Percentiles rank a stretch among this genome's conserved stretches.
Conservation (phyloP, 2,329 filamentous ascomycete species). For the Pseudogymnoascus sp. region DNA sequence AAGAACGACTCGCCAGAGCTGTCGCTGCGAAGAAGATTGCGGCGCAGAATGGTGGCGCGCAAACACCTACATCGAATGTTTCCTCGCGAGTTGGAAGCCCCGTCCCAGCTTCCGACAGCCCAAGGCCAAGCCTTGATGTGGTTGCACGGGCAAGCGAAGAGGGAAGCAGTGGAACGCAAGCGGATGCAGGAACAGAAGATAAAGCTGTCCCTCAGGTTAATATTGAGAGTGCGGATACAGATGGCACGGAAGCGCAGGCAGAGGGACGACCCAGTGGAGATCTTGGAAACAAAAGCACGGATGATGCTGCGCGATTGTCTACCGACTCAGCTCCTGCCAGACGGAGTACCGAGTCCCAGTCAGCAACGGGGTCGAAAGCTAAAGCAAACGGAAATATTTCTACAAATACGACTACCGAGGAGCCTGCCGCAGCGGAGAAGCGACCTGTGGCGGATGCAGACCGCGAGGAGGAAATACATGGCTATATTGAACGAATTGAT, state of each 20-base stretch:
- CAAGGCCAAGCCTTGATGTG: conserved; percentile 38
- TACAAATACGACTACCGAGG: neutral
- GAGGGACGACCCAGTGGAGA: neutral
- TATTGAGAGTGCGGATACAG: neutral
- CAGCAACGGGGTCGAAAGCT: neutral
- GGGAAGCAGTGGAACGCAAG: conserved; percentile 11
- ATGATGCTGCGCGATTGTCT: neutral
- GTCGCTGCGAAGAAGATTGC: conserved; percentile 64
- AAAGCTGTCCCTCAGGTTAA: neutral
- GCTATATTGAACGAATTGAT: conserved; percentile 83
- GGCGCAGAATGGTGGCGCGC: conserved; percentile 36
- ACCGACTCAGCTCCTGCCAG: neutral
- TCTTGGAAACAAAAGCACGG: neutral
- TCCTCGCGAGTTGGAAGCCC: conserved; percentile 47
- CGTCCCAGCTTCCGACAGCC: conserved; percentile 36
- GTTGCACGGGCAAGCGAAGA: conserved; percentile 20
- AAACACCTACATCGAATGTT: conserved; percentile 37
- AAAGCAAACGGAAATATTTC: neutral
- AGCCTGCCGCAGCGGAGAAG: neutral
- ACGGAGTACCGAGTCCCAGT: neutral
- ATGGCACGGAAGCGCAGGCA: neutral
- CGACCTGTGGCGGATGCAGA: conserved; percentile 34
- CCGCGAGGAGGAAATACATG: conserved; percentile 74
- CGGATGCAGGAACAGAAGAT: conserved; percentile 15
- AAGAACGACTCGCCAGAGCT: conserved; percentile 82